Base-by-base conservation (phyloP, 495 filamentous ascomycete species). In the Pseudomonodictys pantanalensis region DNA sequence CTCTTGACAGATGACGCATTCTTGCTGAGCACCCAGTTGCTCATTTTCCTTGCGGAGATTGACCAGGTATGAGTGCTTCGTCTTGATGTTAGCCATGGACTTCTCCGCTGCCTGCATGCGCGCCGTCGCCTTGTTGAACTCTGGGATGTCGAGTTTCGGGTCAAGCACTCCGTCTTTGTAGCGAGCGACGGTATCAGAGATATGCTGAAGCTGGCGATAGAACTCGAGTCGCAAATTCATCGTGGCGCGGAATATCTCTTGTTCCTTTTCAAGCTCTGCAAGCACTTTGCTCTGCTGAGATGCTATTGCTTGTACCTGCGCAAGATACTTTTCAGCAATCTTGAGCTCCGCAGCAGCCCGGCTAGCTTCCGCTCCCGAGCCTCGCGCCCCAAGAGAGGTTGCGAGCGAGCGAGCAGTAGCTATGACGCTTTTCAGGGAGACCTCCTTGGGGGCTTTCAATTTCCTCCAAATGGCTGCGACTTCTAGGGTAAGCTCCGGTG, bases 201-300 rank as follows among this genome's bases (percentile, higher is more conserved):
- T 83, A 17, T 82, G 79, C 68, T 97, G 92, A 18, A 98, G 75
- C 64, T 96, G 92, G 0, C 86, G 83, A 70, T 96, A 96, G 59
- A 87, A 97, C 35, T 92, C 90, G 5, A 95, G 73, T 11, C 92
- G 83, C 45, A 83, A 78, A 65, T 96, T 96, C 79, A 90, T 87
- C 0, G 86, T 82, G 30, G 81, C 79, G 25, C 82, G 85, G 67
- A 96, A 93, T 32, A 84, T 70, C 32, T 92, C 85, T 3, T 91
- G 68, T 65, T 96, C 92, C 65, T 79, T 87, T 51, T 88, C 68
- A 45, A 96, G 64, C 11, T 69, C 78, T 1, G 72, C 68, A 0
- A 77, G 74, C 5, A 76, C 78, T 72, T 92, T 95, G 3, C 68
- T 74, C 69, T 95, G 90, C 38, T 83, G 77, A 8, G 66, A 75